These are phyloP conservation scores for Lachnellula hyalina DNA, from an alignment of 2,329 filamentous ascomycete genomes.

Conservation along the genomic window DNA sequence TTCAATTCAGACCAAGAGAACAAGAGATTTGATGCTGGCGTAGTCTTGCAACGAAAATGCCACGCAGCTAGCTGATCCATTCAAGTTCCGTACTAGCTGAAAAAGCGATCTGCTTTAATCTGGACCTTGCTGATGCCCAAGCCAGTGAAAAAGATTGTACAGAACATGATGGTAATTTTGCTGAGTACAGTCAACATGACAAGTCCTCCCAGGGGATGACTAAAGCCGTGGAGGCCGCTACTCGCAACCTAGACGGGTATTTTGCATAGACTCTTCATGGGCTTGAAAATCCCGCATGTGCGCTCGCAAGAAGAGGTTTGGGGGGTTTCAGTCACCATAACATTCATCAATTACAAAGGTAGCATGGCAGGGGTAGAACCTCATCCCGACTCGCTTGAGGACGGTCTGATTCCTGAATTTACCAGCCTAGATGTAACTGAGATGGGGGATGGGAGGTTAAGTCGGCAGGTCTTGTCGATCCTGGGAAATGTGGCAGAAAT, in stretches of 20 bases:
- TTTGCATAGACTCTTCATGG: not conserved
- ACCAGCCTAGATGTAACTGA: not conserved
- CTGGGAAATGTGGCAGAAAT: no score
- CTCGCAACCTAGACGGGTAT: not conserved
- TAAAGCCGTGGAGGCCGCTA: not conserved
- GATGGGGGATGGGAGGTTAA: no score
- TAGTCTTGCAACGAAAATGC: no score
- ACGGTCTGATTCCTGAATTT: not conserved
- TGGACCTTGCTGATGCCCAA: not conserved
- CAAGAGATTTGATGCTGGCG: no score
- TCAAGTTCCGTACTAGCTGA: no score
- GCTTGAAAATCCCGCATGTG: not conserved
- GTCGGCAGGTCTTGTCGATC: no score
- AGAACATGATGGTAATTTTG: not conserved
- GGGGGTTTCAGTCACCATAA: not conserved
- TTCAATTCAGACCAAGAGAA: no score
- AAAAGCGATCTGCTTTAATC: not conserved
- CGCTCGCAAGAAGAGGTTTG: not conserved
- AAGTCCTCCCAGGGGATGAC: not conserved
- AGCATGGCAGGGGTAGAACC: not conserved
- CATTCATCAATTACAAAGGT: not conserved
- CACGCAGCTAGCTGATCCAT: no score
- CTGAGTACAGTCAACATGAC: not conserved
- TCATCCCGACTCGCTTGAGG: not conserved
- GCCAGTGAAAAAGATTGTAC: not conserved